Evolutionary conservation across 805 yeast genomes (phyloP), one percentile per base, ranked within the genome.

Genomic region (Saccharomycopsis amapae): DNA sequence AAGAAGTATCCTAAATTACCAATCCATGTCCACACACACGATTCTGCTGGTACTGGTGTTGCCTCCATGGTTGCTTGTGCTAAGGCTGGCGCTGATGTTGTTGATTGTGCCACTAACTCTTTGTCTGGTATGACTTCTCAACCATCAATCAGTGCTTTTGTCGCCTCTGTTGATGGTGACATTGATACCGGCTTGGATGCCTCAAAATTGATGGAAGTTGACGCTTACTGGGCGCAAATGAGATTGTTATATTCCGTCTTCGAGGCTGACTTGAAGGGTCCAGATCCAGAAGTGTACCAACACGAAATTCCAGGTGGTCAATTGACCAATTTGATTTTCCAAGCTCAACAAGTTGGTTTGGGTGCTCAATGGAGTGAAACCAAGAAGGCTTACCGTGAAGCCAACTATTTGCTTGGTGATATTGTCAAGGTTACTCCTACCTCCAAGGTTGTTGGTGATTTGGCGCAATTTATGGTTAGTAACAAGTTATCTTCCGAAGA

Each of bases 301-400:
- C 98, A 93, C 70, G 99, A 93, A 75, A 93, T 93, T 56, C 99
- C 99, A 49, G 99, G 99, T 73, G 99, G 99, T 55, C 99, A 93
- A 72, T 79, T 93, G 67, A 93, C 99, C 53, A 93, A 93, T 75
- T 73, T 93, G 69, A 69, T 94, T 58, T 93, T 93, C 94, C 99
- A 93, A 73, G 98, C 99, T 49, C 96, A 87, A 69, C 97, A 94
- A 70, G 87, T 93, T 60, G 99, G 99, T 51, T 75, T 93, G 54
- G 99, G 98, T 56, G 83, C 85, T 57, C 88, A 85, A 71, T 93
- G 99, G 99, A 74, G 76, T 53, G 94, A 86, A 69, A 93, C 99
- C 42, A 93, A 93, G 76, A 82, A 78, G 63, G 93, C 96, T 23
- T 93, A 93, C 69, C 82, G 81, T 65, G 82, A 80, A 56, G 98